Evolutionary conservation across 768 basidiomycete species (phyloP), one percentile per base, ranked within the genome.

Genomic region (Termitomyces sp.): DNA sequence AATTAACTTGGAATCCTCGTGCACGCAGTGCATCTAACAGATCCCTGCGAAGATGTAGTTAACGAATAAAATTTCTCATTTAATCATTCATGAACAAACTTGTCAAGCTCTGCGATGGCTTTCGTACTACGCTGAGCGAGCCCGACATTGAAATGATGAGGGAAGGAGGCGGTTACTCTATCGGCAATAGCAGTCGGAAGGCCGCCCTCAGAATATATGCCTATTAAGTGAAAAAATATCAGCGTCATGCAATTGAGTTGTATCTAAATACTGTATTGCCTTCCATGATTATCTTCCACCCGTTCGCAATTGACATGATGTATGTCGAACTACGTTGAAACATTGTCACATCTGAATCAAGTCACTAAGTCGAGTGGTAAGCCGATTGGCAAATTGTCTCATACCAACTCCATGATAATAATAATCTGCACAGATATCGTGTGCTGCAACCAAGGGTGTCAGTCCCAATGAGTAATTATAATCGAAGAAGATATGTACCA

Each of bases 91-190:
- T 33, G 35, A 12, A 36, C 35, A 53, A 49, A 81, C 83, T 76
- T 82, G 69, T 88, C 86, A 3, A 77, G 73, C 46, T 80, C 77
- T 0, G 80, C 83, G 16, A 87, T 77, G 5, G 69, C 64, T 42
- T 73, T 65, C 10, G 69, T 64, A 32, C 58, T 58, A 59, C 76
- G 74, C 40, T 72, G 72, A 4, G 63, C 60, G 16, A 73, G 58
- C 5, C 68, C 70, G 35, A 70, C 57, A 26, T 59, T 61, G 44
- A 71, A 59, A 66, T 61, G 61, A 46, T 77, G 75, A 0, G 83
- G 79, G 59, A 78, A 75, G 2, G 79, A 80, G 1, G 78, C 79
- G 50, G 66, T 74, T 36, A 84, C 66, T 52, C 76, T 66, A 62
- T 86, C 83, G 10, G 78, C 79, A 51, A 80, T 65, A 53, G 83